Conservation (phyloP, 805 yeast genomes). For the Martiniozyma abietophila region DNA sequence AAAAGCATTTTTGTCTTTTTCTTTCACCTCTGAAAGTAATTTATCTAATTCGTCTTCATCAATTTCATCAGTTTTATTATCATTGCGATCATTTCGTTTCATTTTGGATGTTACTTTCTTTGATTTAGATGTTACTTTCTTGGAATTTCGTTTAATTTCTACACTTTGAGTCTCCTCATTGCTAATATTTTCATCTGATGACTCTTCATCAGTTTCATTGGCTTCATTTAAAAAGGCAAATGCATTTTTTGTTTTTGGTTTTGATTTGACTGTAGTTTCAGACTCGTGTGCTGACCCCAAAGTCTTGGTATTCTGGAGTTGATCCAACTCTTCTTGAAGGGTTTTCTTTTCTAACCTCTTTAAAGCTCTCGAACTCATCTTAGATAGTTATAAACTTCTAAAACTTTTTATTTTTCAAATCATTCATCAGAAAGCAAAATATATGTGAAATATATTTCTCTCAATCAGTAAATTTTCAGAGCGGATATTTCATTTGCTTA, state of each 20-base stretch:
- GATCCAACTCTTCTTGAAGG: conserved; percentile 19
- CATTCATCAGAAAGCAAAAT: too few relatives aligned
- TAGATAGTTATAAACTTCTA: too few relatives aligned
- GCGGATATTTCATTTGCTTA: too few relatives aligned
- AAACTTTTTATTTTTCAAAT: too few relatives aligned
- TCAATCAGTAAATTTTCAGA: too few relatives aligned
- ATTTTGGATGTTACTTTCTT: conserved; percentile 4
- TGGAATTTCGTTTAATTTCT: too few relatives aligned
- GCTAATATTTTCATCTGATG: too few relatives aligned
- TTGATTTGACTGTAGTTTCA: conserved; percentile 16
- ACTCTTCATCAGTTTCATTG: conserved; percentile 18
- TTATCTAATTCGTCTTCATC: conserved; percentile 42
- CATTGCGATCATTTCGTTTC: conserved; percentile 14
- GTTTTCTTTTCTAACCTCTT: conserved; percentile 32
- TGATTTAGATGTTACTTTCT: too few relatives aligned
- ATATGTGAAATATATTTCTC: too few relatives aligned
- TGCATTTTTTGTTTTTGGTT: conserved; percentile 23
- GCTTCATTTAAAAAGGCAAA: conserved; percentile 34
- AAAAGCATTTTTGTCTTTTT: conserved; percentile 16
- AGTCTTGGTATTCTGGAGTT: conserved; percentile 11
- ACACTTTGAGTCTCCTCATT: too few relatives aligned
- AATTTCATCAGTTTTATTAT: conserved; percentile 20
- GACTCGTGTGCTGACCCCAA: conserved; percentile 10
- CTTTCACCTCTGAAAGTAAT: conserved; percentile 35
- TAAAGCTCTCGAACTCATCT: conserved; percentile 44